Evolutionary conservation across 176 grass and related monocot genomes (phyloP).

Genomic region (Cocos nucifera): DNA sequence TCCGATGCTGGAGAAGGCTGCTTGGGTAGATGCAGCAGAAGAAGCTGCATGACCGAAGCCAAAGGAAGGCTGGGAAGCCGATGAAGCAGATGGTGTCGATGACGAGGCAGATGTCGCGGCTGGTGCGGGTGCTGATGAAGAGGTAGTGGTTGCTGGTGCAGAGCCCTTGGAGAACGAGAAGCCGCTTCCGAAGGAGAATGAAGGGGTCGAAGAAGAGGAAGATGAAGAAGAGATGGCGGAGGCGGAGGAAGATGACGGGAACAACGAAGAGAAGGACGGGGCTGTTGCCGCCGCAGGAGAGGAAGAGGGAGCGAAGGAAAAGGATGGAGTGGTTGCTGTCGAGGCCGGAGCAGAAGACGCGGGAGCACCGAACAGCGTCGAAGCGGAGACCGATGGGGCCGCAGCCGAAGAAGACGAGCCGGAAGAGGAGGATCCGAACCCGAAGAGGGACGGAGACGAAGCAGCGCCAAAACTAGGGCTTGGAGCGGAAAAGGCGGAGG

Average conservation of each 20-base stretch:
- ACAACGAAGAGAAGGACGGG: slow-evolving; percentile 23
- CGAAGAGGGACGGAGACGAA: slow-evolving; percentile 28
- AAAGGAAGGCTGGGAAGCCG: slow-evolving; percentile 22
- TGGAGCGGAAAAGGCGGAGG: slow-evolving; percentile 20
- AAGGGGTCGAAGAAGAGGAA: slow-evolving; percentile 21
- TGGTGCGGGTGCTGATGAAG: slow-evolving; percentile 16
- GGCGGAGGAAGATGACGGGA: slow-evolving; percentile 20
- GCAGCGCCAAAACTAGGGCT: slow-evolving; percentile 1
- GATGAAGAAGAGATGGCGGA: slow-evolving; percentile 31
- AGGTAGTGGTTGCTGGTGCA: neutral
- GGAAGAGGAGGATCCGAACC: slow-evolving; percentile 18
- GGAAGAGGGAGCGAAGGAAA: slow-evolving; percentile 22
- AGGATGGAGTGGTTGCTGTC: slow-evolving; percentile 20
- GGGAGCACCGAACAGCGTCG: slow-evolving; percentile 4
- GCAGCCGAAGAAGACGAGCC: neutral
- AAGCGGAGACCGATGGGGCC: neutral
- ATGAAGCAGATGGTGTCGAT: slow-evolving; percentile 20
- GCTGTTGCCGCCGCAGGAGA: slow-evolving; percentile 1
- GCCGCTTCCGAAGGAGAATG: slow-evolving; percentile 13
- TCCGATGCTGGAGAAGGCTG: slow-evolving; percentile 28
- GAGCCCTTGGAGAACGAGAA: slow-evolving; percentile 29
- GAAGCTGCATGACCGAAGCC: slow-evolving; percentile 14
- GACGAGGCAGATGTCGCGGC: slow-evolving; percentile 2
- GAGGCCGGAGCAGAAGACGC: slow-evolving; percentile 26
- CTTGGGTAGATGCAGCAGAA: slow-evolving; percentile 25